A percentile compares a stretch with the other conserved stretches of the same genome.
Evolutionary conservation across 2,329 filamentous ascomycete genomes (phyloP).

Genomic region (Aspergillus floridensis): DNA sequence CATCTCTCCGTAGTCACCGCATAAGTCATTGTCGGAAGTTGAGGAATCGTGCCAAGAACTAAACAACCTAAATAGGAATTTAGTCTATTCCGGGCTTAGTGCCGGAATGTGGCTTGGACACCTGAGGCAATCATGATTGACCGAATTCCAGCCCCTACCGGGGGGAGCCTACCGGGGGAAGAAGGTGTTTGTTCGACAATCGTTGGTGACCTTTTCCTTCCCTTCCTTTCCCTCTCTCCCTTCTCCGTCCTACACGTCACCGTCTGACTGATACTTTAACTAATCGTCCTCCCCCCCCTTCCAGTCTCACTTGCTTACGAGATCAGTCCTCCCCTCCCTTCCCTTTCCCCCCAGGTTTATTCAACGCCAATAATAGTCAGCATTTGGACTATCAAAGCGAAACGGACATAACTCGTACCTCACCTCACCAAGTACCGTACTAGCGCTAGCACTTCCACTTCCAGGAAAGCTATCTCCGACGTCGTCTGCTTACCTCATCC

Average conservation of each 20-base stretch:
- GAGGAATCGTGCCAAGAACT: neutral
- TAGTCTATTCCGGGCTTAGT: neutral
- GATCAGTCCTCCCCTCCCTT: conserved; percentile 14
- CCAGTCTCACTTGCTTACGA: conserved; percentile 24
- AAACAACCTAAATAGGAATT: neutral
- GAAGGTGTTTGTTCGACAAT: too few relatives aligned
- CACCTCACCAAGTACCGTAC: conserved; percentile 7
- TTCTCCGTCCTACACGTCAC: conserved; percentile 5
- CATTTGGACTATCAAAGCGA: conserved; percentile 1
- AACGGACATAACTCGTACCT: conserved; percentile 7
- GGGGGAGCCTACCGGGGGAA: neutral
- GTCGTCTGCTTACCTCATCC: conserved; percentile 38
- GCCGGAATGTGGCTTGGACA: neutral
- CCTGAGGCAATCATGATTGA: neutral
- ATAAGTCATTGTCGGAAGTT: neutral
- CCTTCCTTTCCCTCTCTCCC: neutral
- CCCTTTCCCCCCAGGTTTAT: conserved; percentile 6
- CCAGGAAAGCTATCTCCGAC: conserved; percentile 13
- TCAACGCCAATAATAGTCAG: conserved; percentile 14
- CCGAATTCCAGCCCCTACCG: neutral
- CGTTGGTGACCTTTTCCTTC: neutral
- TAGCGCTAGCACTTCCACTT: neutral
- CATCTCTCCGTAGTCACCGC: too few relatives aligned
- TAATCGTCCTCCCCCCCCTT: conserved; percentile 15
- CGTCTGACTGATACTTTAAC: conserved; percentile 20